These are phyloP conservation scores for Nannizzia gypsea DNA, from an alignment of 2,329 filamentous ascomycete genomes.

Conservation along the genomic window DNA sequence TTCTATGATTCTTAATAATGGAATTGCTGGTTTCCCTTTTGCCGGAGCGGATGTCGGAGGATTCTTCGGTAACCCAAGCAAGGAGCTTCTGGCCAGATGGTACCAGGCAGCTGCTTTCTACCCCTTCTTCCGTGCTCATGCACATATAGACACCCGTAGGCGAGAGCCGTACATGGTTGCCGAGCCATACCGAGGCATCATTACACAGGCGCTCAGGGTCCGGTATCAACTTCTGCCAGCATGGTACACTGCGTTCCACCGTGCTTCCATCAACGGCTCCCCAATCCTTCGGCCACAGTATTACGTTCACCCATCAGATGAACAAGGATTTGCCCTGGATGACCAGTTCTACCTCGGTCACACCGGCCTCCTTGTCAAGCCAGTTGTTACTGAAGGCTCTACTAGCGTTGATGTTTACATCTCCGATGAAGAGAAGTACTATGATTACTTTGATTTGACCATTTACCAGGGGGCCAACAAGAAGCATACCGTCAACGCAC, in stretches of 20 bases:
- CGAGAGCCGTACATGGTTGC: conserved; percentile 84
- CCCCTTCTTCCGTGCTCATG: conserved; percentile 94
- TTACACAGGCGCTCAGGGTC: conserved; percentile 75
- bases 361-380: conserved; percentile 85
- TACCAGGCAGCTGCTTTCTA: conserved; percentile 96
- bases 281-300: conserved; percentile 88
- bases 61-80: conserved; percentile 94
- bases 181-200: conserved; percentile 74
- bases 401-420: conserved; percentile 70
- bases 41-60: conserved; percentile 91
- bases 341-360: conserved; percentile 86
- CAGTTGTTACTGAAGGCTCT: conserved; percentile 67
- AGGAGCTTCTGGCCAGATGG: conserved; percentile 85
- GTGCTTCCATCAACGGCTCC: conserved; percentile 68
- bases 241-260: conserved; percentile 96
- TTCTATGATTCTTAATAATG: conserved; percentile 87
- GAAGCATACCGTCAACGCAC: conserved; percentile 57
- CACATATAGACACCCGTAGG: conserved; percentile 89
- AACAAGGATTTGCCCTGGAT: conserved; percentile 76
- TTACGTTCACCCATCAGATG: conserved; percentile 78
- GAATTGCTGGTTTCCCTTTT: conserved; percentile 87
- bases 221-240: conserved; percentile 81
- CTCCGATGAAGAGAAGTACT: conserved; percentile 80
- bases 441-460: conserved; percentile 86
- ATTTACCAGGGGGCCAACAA: conserved; percentile 61